phyloP scores from a whole-genome alignment of 2,329 filamentous ascomycete species.

The Zalaria sp. region DNA sequence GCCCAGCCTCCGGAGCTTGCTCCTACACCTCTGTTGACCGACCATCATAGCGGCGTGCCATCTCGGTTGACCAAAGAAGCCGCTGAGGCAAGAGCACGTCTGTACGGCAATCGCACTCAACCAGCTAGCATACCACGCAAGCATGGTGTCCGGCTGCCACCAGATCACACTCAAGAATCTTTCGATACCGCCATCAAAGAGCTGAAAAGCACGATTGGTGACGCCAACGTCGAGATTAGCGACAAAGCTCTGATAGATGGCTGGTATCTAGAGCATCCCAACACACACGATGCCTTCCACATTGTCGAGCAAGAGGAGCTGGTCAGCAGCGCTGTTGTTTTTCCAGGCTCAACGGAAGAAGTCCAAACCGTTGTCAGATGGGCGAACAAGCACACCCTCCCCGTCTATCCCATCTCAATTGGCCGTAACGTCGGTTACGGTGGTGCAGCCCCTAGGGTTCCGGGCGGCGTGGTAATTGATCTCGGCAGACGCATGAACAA shows the following conservation, averaged over 20 bases:
- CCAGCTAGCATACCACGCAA: neutral
- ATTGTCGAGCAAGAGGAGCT: slow-evolving; percentile 29
- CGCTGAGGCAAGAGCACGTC: neutral
- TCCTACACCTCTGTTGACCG: neutral
- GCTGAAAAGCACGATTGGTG: neutral
- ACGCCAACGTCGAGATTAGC: slow-evolving; percentile 1
- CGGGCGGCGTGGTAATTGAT: slow-evolving; percentile 32
- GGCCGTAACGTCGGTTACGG: slow-evolving; percentile 37
- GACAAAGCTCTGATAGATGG: slow-evolving; percentile 1
- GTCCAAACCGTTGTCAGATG: slow-evolving; percentile 18
- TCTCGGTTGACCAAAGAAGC: neutral
- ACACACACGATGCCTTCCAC: slow-evolving; percentile 30
- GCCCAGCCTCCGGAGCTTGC: neutral
- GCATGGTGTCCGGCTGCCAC: neutral
- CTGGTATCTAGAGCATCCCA: neutral
- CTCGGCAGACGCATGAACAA: slow-evolving; percentile 38
- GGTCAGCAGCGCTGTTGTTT: slow-evolving; percentile 28
- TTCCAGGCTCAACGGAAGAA: slow-evolving; percentile 26
- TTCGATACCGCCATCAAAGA: slow-evolving; percentile 4
- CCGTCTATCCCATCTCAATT: slow-evolving; percentile 19
- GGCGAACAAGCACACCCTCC: slow-evolving; percentile 20
- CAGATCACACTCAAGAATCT: neutral
- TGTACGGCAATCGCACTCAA: neutral
- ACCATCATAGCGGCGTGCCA: neutral
- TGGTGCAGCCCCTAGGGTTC: slow-evolving; percentile 32